Percentiles rank a stretch among this genome's conserved stretches.
phyloP scores from a whole-genome alignment of 208 protist species.

The Borovskyia barvae region DNA sequence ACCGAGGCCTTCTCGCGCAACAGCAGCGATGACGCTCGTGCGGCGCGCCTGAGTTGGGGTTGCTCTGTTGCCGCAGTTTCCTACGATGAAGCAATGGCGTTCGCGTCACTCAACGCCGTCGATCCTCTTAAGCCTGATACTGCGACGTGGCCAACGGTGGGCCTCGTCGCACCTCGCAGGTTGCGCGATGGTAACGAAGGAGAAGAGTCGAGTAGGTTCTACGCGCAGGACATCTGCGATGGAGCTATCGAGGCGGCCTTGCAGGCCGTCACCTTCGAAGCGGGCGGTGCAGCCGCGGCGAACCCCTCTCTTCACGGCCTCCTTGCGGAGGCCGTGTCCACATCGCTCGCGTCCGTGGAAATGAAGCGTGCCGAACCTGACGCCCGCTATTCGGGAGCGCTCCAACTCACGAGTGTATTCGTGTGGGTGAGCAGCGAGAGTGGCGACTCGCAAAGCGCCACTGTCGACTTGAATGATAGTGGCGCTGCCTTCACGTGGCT shows the following conservation, averaged over 20 bases:
- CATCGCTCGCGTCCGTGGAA: background rate
- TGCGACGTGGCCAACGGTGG: background rate
- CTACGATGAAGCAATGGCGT: background rate
- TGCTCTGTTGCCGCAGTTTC: slow-evolving; percentile 22
- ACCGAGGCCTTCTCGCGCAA: too few species aligned
- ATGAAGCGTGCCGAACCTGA: background rate
- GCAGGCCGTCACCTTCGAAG: background rate
- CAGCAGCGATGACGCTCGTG: slow-evolving; percentile 2
- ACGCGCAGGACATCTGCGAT: background rate
- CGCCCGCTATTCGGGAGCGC: background rate
- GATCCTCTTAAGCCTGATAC: background rate
- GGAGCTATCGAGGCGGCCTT: background rate
- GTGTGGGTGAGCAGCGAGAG: slow-evolving; percentile 9
- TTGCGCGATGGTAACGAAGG: too few species aligned
- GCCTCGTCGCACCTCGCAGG: too few species aligned
- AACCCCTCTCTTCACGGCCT: background rate
- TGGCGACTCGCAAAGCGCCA: background rate
- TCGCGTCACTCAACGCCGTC: too few species aligned
- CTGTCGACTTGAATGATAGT: background rate
- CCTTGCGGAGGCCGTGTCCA: background rate
- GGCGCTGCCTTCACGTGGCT: background rate
- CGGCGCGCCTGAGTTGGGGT: slow-evolving; percentile 4
- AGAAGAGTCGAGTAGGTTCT: too few species aligned
- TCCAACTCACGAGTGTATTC: slow-evolving; percentile 24
- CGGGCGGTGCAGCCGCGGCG: background rate